Conservation (phyloP, 2,329 filamentous ascomycete species). For the Alternaria arbusti region DNA sequence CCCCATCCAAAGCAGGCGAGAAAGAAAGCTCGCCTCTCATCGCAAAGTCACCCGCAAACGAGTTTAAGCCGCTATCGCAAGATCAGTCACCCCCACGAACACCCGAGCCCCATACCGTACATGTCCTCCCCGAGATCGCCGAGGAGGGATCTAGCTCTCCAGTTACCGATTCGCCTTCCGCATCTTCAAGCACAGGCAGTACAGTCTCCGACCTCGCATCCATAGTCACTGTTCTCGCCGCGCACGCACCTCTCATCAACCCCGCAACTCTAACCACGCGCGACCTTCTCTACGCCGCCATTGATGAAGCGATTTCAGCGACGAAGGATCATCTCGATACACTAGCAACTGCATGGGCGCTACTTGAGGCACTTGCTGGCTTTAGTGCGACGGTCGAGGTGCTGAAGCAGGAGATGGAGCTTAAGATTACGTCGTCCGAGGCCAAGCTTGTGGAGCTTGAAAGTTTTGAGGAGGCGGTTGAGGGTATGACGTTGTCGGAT, state of each 20-base stretch:
- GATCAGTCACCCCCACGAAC: not conserved
- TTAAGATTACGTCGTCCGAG: conserved; percentile 14
- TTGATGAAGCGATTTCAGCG: conserved; percentile 12
- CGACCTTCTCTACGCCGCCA: conserved; percentile 14
- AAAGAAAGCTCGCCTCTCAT: not conserved
- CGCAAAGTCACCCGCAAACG: not conserved
- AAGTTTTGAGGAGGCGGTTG: conserved; percentile 5
- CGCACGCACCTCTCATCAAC: not conserved
- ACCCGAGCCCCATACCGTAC: not conserved
- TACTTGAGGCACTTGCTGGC: conserved; percentile 18
- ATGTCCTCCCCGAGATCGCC: not conserved
- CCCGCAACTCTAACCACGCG: conserved; percentile 4
- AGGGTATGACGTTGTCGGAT: not conserved
- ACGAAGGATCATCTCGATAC: conserved; percentile 17
- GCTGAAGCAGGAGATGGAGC: conserved; percentile 16
- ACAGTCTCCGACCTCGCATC: not conserved
- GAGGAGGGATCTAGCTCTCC: not conserved
- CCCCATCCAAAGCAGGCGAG: not conserved
- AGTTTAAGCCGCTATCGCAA: not conserved
- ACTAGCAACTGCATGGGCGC: conserved; percentile 13
- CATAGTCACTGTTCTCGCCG: not conserved
- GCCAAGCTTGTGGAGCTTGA: conserved; percentile 13
- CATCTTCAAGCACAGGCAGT: not conserved
- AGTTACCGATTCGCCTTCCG: not conserved
- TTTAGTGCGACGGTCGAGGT: conserved; percentile 21